A percentile compares a stretch with the other conserved stretches of the same genome.
phyloP scores from a whole-genome alignment of 139 green algal genomes.

The Picochlorum costavermella region DNA sequence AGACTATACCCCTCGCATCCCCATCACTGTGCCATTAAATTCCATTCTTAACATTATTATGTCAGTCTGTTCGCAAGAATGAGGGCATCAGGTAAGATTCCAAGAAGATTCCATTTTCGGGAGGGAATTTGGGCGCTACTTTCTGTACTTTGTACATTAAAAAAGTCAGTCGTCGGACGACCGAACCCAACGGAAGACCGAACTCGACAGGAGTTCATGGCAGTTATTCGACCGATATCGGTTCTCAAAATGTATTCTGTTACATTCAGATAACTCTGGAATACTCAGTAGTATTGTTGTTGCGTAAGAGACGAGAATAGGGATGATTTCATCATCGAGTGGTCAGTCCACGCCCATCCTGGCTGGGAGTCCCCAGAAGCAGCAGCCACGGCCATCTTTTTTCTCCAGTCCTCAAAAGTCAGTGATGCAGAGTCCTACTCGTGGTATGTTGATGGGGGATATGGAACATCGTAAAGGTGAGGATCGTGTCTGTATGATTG shows the following conservation, averaged over 20 bases:
- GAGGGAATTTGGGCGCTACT: too few relatives aligned
- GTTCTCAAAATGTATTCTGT: too few relatives aligned
- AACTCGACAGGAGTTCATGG: neutral
- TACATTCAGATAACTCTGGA: too few relatives aligned
- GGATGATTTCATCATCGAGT: too few relatives aligned
- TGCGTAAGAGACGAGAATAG: too few relatives aligned
- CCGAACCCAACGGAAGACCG: neutral
- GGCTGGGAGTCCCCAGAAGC: too few relatives aligned
- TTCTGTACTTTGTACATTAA: neutral
- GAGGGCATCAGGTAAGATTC: neutral
- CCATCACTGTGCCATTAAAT: neutral
- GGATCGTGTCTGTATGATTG: neutral
- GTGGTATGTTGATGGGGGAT: constrained; percentile 10
- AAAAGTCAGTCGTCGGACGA: neutral
- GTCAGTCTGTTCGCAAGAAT: neutral
- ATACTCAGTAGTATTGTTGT: too few relatives aligned
- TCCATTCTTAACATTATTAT: neutral
- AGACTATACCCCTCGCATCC: too few relatives aligned
- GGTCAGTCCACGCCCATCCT: too few relatives aligned
- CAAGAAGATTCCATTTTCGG: neutral
- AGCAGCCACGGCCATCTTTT: too few relatives aligned
- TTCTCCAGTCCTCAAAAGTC: constrained; percentile 2
- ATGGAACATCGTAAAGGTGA: constrained; percentile 1
- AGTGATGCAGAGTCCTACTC: neutral
- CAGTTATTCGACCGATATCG: too few relatives aligned